phyloP scores from a whole-genome alignment of 2,329 filamentous ascomycete species.

The Diaporthe ampelina region DNA sequence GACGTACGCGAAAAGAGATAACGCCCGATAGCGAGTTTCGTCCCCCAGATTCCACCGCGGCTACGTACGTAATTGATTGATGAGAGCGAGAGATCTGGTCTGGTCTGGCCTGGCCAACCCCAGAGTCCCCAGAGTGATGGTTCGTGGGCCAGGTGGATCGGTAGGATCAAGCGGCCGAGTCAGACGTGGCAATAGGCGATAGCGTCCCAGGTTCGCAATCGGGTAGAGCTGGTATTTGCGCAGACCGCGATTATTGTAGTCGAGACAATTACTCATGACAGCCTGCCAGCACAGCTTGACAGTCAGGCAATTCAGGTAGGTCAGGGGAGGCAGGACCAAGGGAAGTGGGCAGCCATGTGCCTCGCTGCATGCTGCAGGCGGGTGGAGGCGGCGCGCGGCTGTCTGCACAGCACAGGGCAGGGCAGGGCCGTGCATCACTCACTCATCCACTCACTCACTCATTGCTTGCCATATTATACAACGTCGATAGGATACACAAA shows the following conservation, averaged over 20 bases:
- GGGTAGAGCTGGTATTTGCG: not conserved
- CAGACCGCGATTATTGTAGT: not conserved
- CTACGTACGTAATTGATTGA: constrained; percentile 37
- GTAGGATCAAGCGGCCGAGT: constrained; percentile 20
- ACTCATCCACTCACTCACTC: not conserved
- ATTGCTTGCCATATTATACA: not conserved
- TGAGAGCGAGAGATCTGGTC: constrained; percentile 10
- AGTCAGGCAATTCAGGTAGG: not conserved
- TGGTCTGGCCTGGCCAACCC: constrained; percentile 6
- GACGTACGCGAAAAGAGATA: not conserved
- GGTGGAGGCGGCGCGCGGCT: not conserved
- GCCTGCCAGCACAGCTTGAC: not conserved
- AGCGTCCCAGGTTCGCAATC: not conserved
- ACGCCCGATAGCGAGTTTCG: constrained; percentile 1
- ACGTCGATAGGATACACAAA: too few species aligned
- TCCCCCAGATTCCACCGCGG: constrained; percentile 28
- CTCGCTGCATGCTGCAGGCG: constrained; percentile 4
- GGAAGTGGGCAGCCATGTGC: constrained; percentile 6
- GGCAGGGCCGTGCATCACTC: not conserved
- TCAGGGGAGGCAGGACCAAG: not conserved
- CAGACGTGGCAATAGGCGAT: not conserved
- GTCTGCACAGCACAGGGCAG: not conserved
- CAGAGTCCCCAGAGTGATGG: constrained; percentile 5
- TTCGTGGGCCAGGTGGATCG: not conserved
- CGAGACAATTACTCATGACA: not conserved